Percentiles rank a stretch among this genome's conserved stretches.
Evolutionary conservation across 176 grass and related monocot genomes (phyloP).

Genomic region (Puya raimondii): DNA sequence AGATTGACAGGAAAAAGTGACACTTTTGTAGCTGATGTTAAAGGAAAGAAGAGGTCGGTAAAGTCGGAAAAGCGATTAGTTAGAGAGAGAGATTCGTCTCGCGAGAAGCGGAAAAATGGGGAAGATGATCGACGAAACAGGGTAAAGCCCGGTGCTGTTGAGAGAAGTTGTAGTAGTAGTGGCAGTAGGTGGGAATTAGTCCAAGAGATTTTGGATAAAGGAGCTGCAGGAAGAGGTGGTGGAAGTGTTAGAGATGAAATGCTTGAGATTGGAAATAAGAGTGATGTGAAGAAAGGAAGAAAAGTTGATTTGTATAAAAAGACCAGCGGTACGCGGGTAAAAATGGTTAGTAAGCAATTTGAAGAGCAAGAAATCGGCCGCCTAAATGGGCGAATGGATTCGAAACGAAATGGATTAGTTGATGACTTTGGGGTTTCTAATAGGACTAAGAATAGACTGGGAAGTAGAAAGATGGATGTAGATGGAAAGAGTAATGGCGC

Average conservation of each 20-base stretch:
- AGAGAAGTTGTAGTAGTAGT: slow-evolving; percentile 1
- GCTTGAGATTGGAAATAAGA: slow-evolving; percentile 5
- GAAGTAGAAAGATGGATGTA: slow-evolving; percentile 10
- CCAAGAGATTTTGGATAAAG: slow-evolving; percentile 31
- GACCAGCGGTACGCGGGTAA: slow-evolving; percentile 14
- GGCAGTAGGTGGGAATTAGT: slow-evolving; percentile 3
- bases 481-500: slow-evolving; percentile 3
- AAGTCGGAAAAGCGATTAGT: slow-evolving; percentile 27
- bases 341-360: slow-evolving; percentile 23
- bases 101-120: slow-evolving; percentile 10
- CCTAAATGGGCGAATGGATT: slow-evolving; percentile 17
- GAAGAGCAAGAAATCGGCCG: slow-evolving; percentile 12
- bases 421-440: slow-evolving; percentile 8
- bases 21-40: neutral
- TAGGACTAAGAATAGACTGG: neutral
- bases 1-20: slow-evolving; percentile 15
- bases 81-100: slow-evolving; percentile 19
- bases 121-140: slow-evolving; percentile 9
- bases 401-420: slow-evolving; percentile 2
- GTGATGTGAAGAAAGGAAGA: slow-evolving; percentile 24
- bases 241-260: slow-evolving; percentile 7
- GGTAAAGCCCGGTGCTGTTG: neutral
- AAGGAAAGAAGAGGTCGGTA: slow-evolving; percentile 16
- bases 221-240: neutral
- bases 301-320: slow-evolving; percentile 20